phyloP scores from a whole-genome alignment of 2,329 filamentous ascomycete genomes.

The Pestalotiopsis sp. region DNA sequence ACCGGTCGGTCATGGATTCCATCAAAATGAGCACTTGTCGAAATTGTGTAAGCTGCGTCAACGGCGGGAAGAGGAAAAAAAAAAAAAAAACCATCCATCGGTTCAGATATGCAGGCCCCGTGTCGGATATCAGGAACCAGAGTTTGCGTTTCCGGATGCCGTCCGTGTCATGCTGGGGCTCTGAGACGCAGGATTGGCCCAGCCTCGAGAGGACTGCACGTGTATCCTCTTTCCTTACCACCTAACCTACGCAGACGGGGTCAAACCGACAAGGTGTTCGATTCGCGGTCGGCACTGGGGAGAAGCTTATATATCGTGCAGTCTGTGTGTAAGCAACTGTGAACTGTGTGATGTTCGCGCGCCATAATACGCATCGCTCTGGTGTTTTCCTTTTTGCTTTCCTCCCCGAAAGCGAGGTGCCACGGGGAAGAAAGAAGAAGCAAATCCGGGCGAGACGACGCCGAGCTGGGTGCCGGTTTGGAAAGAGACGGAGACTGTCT shows the following conservation, averaged over 20 bases:
- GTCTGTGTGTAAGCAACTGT: not conserved
- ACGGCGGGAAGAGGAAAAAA: not conserved
- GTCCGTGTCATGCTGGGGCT: conserved; percentile 2
- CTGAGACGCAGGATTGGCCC: not conserved
- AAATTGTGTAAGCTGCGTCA: too few species aligned
- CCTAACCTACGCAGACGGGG: not conserved
- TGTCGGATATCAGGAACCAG: not conserved
- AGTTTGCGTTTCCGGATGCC: not conserved
- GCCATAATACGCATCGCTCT: not conserved
- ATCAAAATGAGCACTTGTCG: too few species aligned
- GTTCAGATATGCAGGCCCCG: not conserved
- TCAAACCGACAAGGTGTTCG: not conserved
- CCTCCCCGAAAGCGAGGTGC: too few species aligned
- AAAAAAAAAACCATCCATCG: not conserved
- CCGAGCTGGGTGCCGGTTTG: too few species aligned
- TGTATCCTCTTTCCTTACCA: not conserved
- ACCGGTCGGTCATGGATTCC: too few species aligned
- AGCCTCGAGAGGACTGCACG: not conserved
- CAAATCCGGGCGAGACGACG: too few species aligned
- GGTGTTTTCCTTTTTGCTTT: too few species aligned
- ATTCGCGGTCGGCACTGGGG: not conserved
- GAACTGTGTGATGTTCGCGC: not conserved
- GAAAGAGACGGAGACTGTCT: too few species aligned
- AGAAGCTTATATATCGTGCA: not conserved
- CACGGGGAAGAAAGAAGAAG: too few species aligned